A percentile compares a stretch with the other conserved stretches of the same genome.
These are phyloP conservation scores for Ganoderma lingzhi DNA, from an alignment of 1,284 basidiomycete genomes.

Conservation along the genomic window DNA sequence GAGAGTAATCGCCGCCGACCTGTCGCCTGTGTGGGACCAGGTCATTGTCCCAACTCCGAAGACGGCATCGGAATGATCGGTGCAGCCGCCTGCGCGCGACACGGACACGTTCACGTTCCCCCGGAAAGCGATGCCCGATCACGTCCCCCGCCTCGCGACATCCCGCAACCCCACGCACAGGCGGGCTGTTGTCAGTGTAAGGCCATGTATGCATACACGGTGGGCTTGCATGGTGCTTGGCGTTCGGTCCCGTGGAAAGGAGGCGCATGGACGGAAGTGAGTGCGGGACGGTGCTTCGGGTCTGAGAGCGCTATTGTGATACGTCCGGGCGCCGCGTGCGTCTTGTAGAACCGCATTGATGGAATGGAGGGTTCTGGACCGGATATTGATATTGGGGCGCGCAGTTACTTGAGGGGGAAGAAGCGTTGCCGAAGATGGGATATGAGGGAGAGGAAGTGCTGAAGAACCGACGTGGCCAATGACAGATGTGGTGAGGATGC, in stretches of 20 bases:
- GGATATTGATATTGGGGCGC: background rate
- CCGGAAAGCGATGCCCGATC: slow-evolving; percentile 2
- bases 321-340: background rate
- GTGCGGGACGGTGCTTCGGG: background rate
- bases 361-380: background rate
- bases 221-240: background rate
- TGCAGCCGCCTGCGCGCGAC: background rate
- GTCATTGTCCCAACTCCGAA: background rate
- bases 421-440: background rate
- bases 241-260: background rate
- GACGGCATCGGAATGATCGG: background rate
- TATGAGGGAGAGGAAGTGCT: background rate
- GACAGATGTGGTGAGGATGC: background rate
- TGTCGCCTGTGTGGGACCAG: background rate
- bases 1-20: background rate
- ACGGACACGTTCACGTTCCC: background rate
- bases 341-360: background rate
- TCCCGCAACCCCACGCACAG: background rate
- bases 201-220: background rate
- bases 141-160: background rate
- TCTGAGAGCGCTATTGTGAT: background rate
- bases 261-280: background rate
- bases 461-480: no score
- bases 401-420: background rate
- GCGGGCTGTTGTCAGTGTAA: background rate